Conservation (phyloP, 305 asterid genomes). For the Fraxinus angustifolia region DNA sequence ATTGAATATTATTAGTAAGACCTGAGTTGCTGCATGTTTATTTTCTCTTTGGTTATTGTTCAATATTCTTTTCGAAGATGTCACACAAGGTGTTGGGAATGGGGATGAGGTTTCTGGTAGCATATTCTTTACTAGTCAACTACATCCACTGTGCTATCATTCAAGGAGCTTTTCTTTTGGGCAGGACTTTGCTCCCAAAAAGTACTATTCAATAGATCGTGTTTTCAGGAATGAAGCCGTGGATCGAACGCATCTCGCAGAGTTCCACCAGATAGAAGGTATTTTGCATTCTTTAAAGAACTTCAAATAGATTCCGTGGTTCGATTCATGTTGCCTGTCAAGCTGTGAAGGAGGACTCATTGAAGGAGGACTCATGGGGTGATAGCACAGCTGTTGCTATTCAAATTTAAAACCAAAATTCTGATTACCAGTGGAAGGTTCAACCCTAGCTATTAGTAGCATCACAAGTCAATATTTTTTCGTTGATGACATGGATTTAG, state of each 20-base stretch:
- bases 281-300: slow-evolving; percentile 4
- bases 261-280: slow-evolving; percentile 99
- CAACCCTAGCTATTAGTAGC: not conserved
- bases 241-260: slow-evolving; percentile 96
- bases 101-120: not conserved
- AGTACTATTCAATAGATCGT: slow-evolving; percentile 88
- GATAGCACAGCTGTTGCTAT: not conserved
- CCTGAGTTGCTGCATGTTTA: not conserved
- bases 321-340: not conserved
- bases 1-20: not conserved
- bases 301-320: slow-evolving; percentile 2
- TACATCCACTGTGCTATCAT: slow-evolving; percentile 5
- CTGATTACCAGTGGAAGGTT: not conserved
- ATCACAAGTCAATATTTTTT: not conserved
- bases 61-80: not conserved
- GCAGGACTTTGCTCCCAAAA: slow-evolving; percentile 77
- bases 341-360: not conserved
- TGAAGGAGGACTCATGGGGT: not conserved
- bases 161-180: slow-evolving; percentile 15
- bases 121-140: slow-evolving; percentile 2
- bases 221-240: slow-evolving; percentile 99
- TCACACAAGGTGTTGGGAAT: not conserved
- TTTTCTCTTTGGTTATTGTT: not conserved
- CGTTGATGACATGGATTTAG: not conserved
- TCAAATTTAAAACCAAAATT: not conserved